Percentiles rank a stretch among this genome's conserved stretches.
These are phyloP conservation scores for Odonthalia washingtoniensis DNA, from an alignment of 31 red algal species.

Conservation along the genomic window DNA sequence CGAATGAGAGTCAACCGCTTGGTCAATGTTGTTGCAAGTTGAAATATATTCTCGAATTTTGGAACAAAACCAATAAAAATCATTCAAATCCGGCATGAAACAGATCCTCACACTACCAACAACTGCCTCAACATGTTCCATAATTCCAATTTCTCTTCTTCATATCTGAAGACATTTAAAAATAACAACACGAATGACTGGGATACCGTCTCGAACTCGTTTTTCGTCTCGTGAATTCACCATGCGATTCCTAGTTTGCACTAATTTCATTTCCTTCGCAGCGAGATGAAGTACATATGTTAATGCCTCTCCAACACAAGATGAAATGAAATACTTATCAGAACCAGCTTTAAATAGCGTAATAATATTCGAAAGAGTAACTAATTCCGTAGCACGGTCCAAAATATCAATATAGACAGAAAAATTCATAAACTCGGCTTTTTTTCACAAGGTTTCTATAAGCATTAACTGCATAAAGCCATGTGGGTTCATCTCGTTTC, in stretches of 20 bases:
- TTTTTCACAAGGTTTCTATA: constrained; percentile 66
- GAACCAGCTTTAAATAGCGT: constrained; percentile 43
- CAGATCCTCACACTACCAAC: constrained; percentile 43
- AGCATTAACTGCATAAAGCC: too few relatives aligned
- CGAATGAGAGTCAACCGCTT: constrained; percentile 33
- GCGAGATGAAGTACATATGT: constrained; percentile 46
- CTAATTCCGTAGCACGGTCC: constrained; percentile 23
- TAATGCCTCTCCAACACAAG: constrained; percentile 38
- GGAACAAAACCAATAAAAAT: constrained; percentile 57
- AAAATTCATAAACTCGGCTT: constrained; percentile 34
- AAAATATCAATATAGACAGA: constrained; percentile 50
- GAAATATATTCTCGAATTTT: constrained; percentile 26
- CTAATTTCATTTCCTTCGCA: constrained; percentile 8
- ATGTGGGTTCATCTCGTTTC: too few relatives aligned
- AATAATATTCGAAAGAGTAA: constrained; percentile 18
- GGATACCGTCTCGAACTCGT: constrained; percentile 11
- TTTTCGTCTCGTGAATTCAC: constrained; percentile 14
- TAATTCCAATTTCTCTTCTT: constrained; percentile 21
- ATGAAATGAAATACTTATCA: constrained; percentile 70
- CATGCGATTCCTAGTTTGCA: too few relatives aligned
- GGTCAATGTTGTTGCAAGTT: constrained; percentile 40
- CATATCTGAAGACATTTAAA: constrained; percentile 42
- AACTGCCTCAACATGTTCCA: constrained; percentile 17
- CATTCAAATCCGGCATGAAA: constrained; percentile 50
- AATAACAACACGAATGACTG: constrained; percentile 37